A percentile compares a stretch with the other conserved stretches of the same genome.
Conservation (phyloP, 768 basidiomycete species). For the Termitomyces bulborhizus region DNA sequence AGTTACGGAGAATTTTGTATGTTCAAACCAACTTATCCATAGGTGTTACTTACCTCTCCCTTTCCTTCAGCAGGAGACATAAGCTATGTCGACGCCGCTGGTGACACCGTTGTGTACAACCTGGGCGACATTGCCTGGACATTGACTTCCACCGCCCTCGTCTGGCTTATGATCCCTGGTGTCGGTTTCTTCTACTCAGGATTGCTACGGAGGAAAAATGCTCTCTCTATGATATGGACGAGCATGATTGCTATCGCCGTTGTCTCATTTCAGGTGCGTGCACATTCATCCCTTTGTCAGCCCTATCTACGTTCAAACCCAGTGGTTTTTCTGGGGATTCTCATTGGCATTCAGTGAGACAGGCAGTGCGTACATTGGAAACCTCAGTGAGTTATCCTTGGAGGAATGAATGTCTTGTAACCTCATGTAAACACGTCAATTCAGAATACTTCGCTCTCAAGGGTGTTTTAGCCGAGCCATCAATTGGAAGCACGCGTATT, state of each 20-base stretch:
- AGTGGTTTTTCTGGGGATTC: conserved; percentile 99
- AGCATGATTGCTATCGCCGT: conserved; percentile 72
- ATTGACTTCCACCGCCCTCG: conserved; percentile 69
- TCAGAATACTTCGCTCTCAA: conserved; percentile 80
- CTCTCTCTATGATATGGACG: conserved; percentile 83
- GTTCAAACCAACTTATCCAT: neutral
- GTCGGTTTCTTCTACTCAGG: conserved; percentile 91
- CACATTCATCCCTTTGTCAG: neutral
- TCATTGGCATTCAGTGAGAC: conserved; percentile 86
- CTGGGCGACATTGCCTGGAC: conserved; percentile 51
- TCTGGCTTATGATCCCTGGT: conserved; percentile 82
- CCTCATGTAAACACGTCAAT: neutral
- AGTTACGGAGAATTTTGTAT: conserved; percentile 22
- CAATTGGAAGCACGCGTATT: conserved; percentile 63
- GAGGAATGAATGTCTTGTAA: neutral
- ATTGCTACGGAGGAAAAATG: conserved; percentile 88
- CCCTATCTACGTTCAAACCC: conserved; percentile 1
- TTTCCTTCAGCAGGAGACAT: conserved; percentile 30
- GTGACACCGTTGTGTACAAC: conserved; percentile 33
- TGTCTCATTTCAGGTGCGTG: conserved; percentile 77
- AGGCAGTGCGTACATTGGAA: conserved; percentile 72
- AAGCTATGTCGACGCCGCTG: conserved; percentile 22
- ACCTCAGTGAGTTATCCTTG: conserved; percentile 57
- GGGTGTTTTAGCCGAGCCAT: conserved; percentile 69
- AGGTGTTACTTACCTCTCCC: neutral